Evolutionary conservation across 1,284 basidiomycete genomes (phyloP), one percentile per base, ranked within the genome.

Genomic region (Earliella scabrosa): DNA sequence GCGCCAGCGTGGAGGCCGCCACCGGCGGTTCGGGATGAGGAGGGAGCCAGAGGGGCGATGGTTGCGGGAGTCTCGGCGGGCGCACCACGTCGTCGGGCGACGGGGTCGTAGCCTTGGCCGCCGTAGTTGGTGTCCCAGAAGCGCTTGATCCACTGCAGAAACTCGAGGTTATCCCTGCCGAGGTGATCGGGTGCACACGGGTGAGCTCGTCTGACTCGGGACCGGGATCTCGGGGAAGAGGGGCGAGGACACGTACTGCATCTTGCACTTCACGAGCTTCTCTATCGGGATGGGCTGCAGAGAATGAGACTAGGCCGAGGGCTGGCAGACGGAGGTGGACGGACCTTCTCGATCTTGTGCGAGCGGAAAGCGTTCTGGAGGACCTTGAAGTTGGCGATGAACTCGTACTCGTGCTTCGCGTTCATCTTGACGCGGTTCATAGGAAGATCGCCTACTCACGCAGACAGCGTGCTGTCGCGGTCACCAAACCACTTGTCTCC

Each of bases 351-450:
- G 62, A 98, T 91, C 73, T 93, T 90, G 75, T 97, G 90, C 18
- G 80, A 69, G 69, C 92, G 92, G 85, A 98, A 97, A 36, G 85
- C 71, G 71, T 90, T 91, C 73, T 98, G 96, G 68, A 99, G 77
- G 66, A 98, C 83, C 76, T 98, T 98, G 82, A 87, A 98, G 78
- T 99, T 99, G 47, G 88, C 89, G 56, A 98, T 77, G 72, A 88
- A 98, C 76, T 98, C 96, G 77, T 98, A 98, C 73, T 98, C 95
- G 72, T 96, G 94, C 76, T 86, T 93, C 38, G 95, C 93, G 73
- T 88, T 89, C 85, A 96, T 92, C 81, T 97, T 97, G 65, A 97
- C 92, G 56, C 89, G 82, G 21, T 73, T 64, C 92, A 97, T 94
- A 13, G 93, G 93, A 0, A 97, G 65, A 76, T 97, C 93, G 63